Evolutionary conservation across 2,329 filamentous ascomycete genomes (phyloP).

Genomic region (Calonectria montana): DNA sequence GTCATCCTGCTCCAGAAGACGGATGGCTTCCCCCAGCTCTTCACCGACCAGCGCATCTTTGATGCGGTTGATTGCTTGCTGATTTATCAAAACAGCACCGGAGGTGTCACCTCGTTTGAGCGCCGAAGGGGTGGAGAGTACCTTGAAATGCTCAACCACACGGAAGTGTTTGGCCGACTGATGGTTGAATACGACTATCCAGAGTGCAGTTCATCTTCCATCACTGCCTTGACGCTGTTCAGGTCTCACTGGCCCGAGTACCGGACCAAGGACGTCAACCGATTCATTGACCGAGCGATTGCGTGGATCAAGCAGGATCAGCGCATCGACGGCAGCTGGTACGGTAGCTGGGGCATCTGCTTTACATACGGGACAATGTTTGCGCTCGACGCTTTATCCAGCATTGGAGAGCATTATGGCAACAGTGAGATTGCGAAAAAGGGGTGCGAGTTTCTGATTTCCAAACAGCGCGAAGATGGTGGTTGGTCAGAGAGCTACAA

Average conservation of each 20-base stretch:
- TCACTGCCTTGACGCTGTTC: constrained; percentile 87
- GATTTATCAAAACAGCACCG: constrained; percentile 90
- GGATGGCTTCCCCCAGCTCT: constrained; percentile 76
- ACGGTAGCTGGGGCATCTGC: constrained; percentile 97
- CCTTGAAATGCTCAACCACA: constrained; percentile 88
- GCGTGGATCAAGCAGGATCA: constrained; percentile 85
- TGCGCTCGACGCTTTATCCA: constrained; percentile 84
- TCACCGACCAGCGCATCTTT: constrained; percentile 81
- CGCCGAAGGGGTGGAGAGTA: constrained; percentile 79
- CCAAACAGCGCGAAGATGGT: constrained; percentile 85
- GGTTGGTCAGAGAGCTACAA: constrained; percentile 97
- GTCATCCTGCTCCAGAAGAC: constrained; percentile 85
- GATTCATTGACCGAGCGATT: constrained; percentile 78
- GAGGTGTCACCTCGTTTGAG: constrained; percentile 94
- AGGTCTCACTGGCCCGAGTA: constrained; percentile 83
- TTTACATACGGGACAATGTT: constrained; percentile 99
- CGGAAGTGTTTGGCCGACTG: constrained; percentile 94
- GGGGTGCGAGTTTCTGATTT: constrained; percentile 86
- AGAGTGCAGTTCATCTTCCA: constrained; percentile 94
- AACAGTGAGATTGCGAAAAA: constrained; percentile 76
- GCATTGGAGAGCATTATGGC: constrained; percentile 81
- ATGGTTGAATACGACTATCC: constrained; percentile 99
- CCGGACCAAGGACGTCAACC: constrained; percentile 76
- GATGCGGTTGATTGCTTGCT: constrained; percentile 91
- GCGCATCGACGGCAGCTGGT: constrained; percentile 89